phyloP scores from a whole-genome alignment of 2,329 filamentous ascomycete genomes.

The Aureobasidium sp. region DNA sequence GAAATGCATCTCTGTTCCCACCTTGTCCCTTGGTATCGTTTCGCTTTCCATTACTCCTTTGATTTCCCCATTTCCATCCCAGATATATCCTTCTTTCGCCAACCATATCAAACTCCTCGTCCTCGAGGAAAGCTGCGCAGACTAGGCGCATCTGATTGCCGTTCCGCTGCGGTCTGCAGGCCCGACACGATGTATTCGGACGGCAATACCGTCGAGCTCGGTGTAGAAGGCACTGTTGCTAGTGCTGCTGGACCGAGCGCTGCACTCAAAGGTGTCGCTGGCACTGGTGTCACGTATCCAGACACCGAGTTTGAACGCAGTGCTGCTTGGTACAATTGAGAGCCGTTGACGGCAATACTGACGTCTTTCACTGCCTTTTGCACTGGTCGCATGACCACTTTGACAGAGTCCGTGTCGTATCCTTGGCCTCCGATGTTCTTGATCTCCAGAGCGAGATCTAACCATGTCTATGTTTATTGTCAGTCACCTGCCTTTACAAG shows the following conservation, averaged over 20 bases:
- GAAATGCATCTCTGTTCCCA: slow-evolving; percentile 7
- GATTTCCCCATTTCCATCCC: background rate
- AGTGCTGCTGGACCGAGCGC: slow-evolving; percentile 85
- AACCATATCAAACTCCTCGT: background rate
- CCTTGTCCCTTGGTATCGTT: slow-evolving; percentile 6
- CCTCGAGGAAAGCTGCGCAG: slow-evolving; percentile 8
- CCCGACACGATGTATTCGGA: slow-evolving; percentile 11
- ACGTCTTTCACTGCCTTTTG: slow-evolving; percentile 80
- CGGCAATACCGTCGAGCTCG: slow-evolving; percentile 10
- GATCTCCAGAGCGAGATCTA: slow-evolving; percentile 56
- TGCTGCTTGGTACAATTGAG: slow-evolving; percentile 51
- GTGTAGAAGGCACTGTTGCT: slow-evolving; percentile 73
- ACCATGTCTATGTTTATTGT: slow-evolving; percentile 50
- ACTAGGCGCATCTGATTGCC: slow-evolving; percentile 7
- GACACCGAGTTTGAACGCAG: slow-evolving; percentile 12
- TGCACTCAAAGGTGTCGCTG: slow-evolving; percentile 83
- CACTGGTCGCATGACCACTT: slow-evolving; percentile 67
- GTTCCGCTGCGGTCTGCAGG: slow-evolving; percentile 3
- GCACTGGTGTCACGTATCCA: slow-evolving; percentile 53
- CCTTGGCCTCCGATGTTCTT: slow-evolving; percentile 38
- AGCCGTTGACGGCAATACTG: slow-evolving; percentile 61
- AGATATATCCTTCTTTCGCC: background rate
- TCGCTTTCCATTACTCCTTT: background rate
- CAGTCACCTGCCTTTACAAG: slow-evolving; percentile 14
- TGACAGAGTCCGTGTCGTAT: slow-evolving; percentile 55